Conservation (phyloP, 2,329 filamentous ascomycete genomes). For the Massarina eburnea region DNA sequence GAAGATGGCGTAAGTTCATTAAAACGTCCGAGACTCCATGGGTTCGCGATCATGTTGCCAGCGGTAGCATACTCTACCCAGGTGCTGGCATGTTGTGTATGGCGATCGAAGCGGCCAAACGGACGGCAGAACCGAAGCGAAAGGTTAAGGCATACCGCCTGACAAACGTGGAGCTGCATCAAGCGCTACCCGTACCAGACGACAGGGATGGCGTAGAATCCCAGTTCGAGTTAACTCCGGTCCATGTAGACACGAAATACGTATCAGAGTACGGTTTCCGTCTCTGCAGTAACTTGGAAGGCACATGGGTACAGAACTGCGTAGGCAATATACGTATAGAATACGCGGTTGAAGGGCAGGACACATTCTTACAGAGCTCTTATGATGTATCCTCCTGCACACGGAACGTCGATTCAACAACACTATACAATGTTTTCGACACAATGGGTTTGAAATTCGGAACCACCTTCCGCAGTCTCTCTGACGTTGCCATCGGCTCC, state of each 20-base stretch:
- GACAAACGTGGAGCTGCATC: background rate
- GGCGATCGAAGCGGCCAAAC: conserved; percentile 19
- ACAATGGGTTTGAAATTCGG: background rate
- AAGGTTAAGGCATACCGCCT: background rate
- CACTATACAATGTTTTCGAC: background rate
- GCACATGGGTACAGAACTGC: background rate
- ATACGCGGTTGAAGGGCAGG: background rate
- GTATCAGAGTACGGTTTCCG: background rate
- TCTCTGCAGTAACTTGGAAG: background rate
- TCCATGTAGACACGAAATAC: background rate
- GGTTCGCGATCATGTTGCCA: conserved; percentile 9
- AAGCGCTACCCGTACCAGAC: background rate
- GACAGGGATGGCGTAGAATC: conserved; percentile 1
- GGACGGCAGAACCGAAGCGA: background rate
- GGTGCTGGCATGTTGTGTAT: conserved; percentile 48
- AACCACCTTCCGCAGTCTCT: background rate
- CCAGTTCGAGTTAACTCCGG: background rate
- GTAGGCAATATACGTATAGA: background rate
- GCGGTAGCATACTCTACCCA: conserved; percentile 45
- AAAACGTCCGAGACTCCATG: conserved; percentile 1
- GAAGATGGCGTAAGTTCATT: background rate
- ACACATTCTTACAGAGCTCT: background rate
- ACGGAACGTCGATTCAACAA: background rate
- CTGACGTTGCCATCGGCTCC: background rate
- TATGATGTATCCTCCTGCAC: background rate